phyloP scores from a whole-genome alignment of 2,329 filamentous ascomycete genomes.

The Hymenotorrendiella dingleyae region DNA sequence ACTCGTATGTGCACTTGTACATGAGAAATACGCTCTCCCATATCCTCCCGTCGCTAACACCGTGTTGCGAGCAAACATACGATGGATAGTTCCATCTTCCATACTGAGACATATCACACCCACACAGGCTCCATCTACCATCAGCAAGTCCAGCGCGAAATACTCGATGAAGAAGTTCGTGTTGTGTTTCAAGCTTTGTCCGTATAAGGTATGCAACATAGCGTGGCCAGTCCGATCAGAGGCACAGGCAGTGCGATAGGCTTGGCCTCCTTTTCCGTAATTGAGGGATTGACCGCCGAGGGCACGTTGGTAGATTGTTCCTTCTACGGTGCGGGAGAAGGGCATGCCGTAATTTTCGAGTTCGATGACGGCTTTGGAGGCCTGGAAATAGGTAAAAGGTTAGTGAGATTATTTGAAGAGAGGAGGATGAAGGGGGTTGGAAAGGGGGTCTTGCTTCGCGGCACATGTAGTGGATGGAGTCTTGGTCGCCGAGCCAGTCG shows the following conservation, averaged over 20 bases:
- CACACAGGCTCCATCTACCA: slow-evolving; percentile 41
- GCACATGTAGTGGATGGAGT: slow-evolving; percentile 56
- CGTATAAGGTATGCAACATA: slow-evolving; percentile 40
- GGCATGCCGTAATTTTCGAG: slow-evolving; percentile 50
- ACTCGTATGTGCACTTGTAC: slow-evolving; percentile 42
- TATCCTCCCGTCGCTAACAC: slow-evolving; percentile 44
- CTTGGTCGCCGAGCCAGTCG: slow-evolving; percentile 54
- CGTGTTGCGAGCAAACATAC: slow-evolving; percentile 42
- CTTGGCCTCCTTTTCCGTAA: slow-evolving; percentile 43
- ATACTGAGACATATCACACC: slow-evolving; percentile 41
- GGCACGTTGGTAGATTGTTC: slow-evolving; percentile 42
- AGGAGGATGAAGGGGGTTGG: too few relatives aligned
- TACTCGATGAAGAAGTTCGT: slow-evolving; percentile 46
- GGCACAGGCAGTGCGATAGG: slow-evolving; percentile 40
- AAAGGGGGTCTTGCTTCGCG: too few relatives aligned
- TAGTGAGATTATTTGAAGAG: too few relatives aligned
- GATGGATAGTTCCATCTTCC: slow-evolving; percentile 44
- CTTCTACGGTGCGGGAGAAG: slow-evolving; percentile 42
- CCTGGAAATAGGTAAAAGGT: too few relatives aligned
- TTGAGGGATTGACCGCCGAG: slow-evolving; percentile 41
- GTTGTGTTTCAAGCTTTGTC: slow-evolving; percentile 41
- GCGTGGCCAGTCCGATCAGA: slow-evolving; percentile 22
- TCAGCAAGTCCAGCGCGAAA: slow-evolving; percentile 43
- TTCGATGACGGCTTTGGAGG: slow-evolving; percentile 46
- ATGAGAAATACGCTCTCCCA: slow-evolving; percentile 44